A percentile compares a stretch with the other conserved stretches of the same genome.
These are phyloP conservation scores for Grammothele lineata DNA, from an alignment of 768 basidiomycete species.

Conservation along the genomic window DNA sequence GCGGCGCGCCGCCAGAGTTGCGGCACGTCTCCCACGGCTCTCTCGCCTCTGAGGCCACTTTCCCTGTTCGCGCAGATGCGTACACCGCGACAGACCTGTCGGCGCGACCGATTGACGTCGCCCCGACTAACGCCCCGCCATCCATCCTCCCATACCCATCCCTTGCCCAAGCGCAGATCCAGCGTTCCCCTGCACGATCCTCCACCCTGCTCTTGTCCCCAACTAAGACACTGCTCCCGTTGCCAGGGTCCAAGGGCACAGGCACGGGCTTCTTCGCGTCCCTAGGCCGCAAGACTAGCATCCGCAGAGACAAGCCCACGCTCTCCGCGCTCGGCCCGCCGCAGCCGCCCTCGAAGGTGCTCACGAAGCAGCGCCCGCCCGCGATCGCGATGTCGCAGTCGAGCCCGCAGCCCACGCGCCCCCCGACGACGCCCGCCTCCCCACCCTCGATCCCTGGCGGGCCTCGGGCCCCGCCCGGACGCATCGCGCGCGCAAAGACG, in stretches of 20 bases:
- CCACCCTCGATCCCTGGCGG: conserved; percentile 66
- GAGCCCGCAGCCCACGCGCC: conserved; percentile 29
- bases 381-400: conserved; percentile 20
- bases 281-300: conserved; percentile 66
- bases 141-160: conserved; percentile 69
- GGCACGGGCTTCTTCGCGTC: conserved; percentile 66
- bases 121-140: conserved; percentile 52
- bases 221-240: conserved; percentile 18
- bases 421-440: conserved; percentile 28
- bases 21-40: conserved; percentile 71
- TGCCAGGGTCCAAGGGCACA: conserved; percentile 36
- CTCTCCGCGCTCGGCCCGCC: conserved; percentile 14
- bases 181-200: conserved; percentile 29
- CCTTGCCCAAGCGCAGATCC: conserved; percentile 41
- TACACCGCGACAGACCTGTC: conserved; percentile 74
- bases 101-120: conserved; percentile 41
- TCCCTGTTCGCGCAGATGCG: conserved; percentile 77
- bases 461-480: conserved; percentile 60
- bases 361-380: conserved; percentile 35
- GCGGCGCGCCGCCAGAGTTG: conserved; percentile 33
- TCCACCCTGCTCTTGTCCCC: conserved; percentile 34
- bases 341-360: conserved; percentile 30
- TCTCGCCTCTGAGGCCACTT: conserved; percentile 70
- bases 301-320: conserved; percentile 32
- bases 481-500: conserved; percentile 65